Evolutionary conservation across 495 filamentous ascomycete genomes (phyloP).

Genomic region (Penicillium ochrochloron): DNA sequence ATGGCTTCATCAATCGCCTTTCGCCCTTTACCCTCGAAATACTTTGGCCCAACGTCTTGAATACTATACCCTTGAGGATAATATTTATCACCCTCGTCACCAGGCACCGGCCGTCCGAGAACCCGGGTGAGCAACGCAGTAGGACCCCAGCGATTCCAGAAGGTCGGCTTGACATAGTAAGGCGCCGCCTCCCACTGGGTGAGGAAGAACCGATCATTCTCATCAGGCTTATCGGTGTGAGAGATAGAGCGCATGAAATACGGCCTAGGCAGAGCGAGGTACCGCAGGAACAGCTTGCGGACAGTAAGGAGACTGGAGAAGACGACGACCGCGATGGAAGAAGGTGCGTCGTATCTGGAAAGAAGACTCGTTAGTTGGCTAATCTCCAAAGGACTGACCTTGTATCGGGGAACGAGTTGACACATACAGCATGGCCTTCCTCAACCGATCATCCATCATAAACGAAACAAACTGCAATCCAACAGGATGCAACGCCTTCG

Average conservation of each 20-base stretch:
- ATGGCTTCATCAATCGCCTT: conserved; percentile 42
- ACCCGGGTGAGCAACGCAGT: conserved; percentile 56
- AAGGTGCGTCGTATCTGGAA: conserved; percentile 51
- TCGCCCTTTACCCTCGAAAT: conserved; percentile 59
- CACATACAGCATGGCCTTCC: conserved; percentile 67
- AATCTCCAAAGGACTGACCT: not conserved
- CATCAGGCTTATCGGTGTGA: conserved; percentile 49
- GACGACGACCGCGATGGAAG: conserved; percentile 38
- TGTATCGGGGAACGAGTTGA: not conserved
- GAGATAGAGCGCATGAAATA: conserved; percentile 45
- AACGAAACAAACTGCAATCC: conserved; percentile 57
- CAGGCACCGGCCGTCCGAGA: conserved; percentile 62
- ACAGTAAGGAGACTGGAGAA: conserved; percentile 48
- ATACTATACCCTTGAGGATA: conserved; percentile 62
- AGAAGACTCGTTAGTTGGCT: not conserved
- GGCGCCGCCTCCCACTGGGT: conserved; percentile 57
- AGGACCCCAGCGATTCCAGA: conserved; percentile 65
- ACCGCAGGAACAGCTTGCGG: conserved; percentile 58
- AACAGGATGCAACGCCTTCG: conserved; percentile 50
- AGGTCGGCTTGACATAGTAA: conserved; percentile 64
- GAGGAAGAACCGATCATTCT: conserved; percentile 54
- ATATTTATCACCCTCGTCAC: conserved; percentile 60
- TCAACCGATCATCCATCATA: conserved; percentile 66
- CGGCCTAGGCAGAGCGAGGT: conserved; percentile 60
- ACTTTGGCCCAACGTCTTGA: conserved; percentile 60